Evolutionary conservation across 2,329 filamentous ascomycete species (phyloP).

Genomic region (Venturia pyrina): DNA sequence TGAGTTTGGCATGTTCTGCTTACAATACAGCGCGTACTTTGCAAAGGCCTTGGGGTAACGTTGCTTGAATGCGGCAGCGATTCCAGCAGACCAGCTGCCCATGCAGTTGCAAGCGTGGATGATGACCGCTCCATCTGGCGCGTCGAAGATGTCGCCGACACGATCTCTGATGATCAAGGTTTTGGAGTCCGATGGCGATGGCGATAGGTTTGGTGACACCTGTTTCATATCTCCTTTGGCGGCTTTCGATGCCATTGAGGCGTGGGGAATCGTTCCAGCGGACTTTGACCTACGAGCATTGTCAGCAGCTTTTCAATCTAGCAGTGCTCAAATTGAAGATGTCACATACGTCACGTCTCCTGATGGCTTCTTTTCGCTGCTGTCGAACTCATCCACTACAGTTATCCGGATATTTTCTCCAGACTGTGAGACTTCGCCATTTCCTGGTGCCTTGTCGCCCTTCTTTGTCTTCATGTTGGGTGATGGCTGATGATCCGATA

Average conservation of each 20-base stretch:
- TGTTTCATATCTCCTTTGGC: neutral
- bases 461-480: neutral
- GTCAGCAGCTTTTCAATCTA: neutral
- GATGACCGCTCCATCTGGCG: constrained; percentile 39
- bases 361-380: neutral
- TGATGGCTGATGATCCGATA: neutral
- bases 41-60: constrained; percentile 42
- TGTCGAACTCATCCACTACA: neutral
- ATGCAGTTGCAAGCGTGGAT: constrained; percentile 52
- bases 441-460: neutral
- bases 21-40: constrained; percentile 40
- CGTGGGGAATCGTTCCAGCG: neutral
- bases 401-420: too few species aligned
- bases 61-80: constrained; percentile 41
- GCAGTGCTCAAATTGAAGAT: neutral
- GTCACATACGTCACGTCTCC: neutral
- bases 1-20: constrained; percentile 19
- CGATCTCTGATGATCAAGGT: constrained; percentile 15
- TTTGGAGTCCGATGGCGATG: neutral
- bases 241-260: neutral
- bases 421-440: neutral
- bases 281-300: neutral
- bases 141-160: constrained; percentile 42
- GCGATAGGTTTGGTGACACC: neutral
- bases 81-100: constrained; percentile 49